Evolutionary conservation across 805 yeast genomes (phyloP).

Genomic region (Torulaspora indica): DNA sequence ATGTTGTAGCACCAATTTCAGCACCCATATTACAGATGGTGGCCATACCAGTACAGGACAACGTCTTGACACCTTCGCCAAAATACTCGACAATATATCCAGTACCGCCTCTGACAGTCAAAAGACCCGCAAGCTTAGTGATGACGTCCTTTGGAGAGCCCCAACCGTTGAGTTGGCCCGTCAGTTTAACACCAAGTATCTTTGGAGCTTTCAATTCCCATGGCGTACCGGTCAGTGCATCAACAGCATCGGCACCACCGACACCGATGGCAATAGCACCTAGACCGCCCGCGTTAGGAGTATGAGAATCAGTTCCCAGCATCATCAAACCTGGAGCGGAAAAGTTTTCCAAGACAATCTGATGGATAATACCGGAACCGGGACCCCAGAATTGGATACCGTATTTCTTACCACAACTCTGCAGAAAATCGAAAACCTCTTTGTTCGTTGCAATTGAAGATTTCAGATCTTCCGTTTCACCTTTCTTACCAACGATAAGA

Average conservation of each 20-base stretch:
- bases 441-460: conserved; percentile 80
- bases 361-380: conserved; percentile 98
- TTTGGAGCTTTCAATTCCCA: conserved; percentile 99
- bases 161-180: conserved; percentile 90
- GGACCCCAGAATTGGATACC: conserved; percentile 99
- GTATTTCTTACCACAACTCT: conserved; percentile 88
- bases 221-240: conserved; percentile 92
- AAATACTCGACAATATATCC: conserved; percentile 94
- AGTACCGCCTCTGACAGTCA: conserved; percentile 97
- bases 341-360: conserved; percentile 93
- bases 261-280: conserved; percentile 99
- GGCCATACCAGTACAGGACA: conserved; percentile 98
- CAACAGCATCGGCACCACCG: conserved; percentile 99
- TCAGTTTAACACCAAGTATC: conserved; percentile 86
- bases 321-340: conserved; percentile 95
- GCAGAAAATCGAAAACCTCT: conserved; percentile 93
- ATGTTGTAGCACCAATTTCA: conserved; percentile 98
- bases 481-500: conserved; percentile 92
- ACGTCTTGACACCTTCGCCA: conserved; percentile 85
- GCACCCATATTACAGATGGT: conserved; percentile 99
- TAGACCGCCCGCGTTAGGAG: conserved; percentile 98
- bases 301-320: conserved; percentile 98
- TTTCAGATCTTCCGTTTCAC: conserved; percentile 78
- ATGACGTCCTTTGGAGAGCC: conserved; percentile 96
- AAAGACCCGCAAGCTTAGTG: conserved; percentile 81